Base-by-base conservation (phyloP, 2,329 filamentous ascomycete genomes). In the Paracamarosporium sp. region DNA sequence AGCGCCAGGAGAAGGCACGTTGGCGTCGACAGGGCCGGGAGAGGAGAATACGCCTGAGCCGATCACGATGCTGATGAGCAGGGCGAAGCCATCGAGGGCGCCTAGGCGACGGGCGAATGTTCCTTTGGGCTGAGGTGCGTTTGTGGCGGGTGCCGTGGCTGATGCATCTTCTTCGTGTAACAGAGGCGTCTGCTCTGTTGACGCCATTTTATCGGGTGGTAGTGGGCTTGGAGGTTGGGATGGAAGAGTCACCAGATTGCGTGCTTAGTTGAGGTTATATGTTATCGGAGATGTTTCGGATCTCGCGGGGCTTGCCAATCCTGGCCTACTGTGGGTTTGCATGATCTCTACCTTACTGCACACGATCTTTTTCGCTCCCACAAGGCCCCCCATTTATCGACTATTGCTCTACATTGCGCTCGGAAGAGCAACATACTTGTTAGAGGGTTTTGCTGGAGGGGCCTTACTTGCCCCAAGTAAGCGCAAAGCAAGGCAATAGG, bases 21-120 rank as follows among this genome's bases (percentile, higher is more conserved):
- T 88, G 2, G 84, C 82, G 65, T 88, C 86, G 59, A 89, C 84
- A 3, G 85, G 81, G 0, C 86, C 86, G 0, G 87, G 86, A 1
- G 86, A 88, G 0, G 87, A 88, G 64, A 89, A 89, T 22, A 89
- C 82, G 46, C 87, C 86, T 40, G 85, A 87, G 22, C 87, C 87
- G 52, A 89, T 87, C 40, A 88, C 85, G 64, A 89, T 87, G 73
- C 83, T 85, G 63, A 88, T 83, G 52, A 88, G 79, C 46, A 89
- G 86, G 17, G 83, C 85, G 62, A 87, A 88, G 17, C 71, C 74
- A 41, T 76, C 71, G 2, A 71, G 47, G 5, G 74, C 68, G 50
- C 66, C 55, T 15, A 76, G 65, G 43, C 67, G 72, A 35, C 66
- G 65, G 6, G 74, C 72, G 53, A 76, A 76, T 2, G 70, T 75